phyloP scores from a whole-genome alignment of 371 early-diverging fungal species.

The Rhizomucor miehei region DNA sequence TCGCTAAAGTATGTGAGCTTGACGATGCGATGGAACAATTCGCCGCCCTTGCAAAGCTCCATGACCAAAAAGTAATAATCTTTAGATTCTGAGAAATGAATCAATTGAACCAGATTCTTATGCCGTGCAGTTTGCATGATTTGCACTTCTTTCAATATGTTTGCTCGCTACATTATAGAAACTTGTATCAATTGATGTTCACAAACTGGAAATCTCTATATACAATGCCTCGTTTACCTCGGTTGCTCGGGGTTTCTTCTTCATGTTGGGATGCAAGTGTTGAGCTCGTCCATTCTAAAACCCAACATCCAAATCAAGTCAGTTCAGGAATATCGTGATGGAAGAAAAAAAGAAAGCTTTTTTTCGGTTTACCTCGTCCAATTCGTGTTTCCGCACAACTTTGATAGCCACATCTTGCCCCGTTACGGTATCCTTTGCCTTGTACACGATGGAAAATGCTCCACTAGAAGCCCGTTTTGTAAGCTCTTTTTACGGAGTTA shows the following conservation, averaged over 20 bases:
- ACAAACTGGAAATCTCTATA: neutral
- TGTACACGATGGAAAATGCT: slow-evolving; percentile 82
- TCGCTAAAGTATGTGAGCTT: slow-evolving; percentile 81
- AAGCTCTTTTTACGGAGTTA: too few relatives aligned
- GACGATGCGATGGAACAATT: slow-evolving; percentile 84
- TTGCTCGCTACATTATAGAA: slow-evolving; percentile 53
- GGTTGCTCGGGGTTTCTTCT: slow-evolving; percentile 39
- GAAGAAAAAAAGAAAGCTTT: too few relatives aligned
- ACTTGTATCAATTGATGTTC: neutral
- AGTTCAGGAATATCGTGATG: neutral
- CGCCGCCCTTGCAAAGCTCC: slow-evolving; percentile 85
- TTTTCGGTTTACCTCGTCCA: slow-evolving; percentile 43
- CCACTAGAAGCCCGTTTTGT: slow-evolving; percentile 48
- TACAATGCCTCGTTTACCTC: slow-evolving; percentile 17
- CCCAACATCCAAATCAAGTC: neutral
- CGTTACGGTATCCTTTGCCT: slow-evolving; percentile 58
- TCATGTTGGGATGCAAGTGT: slow-evolving; percentile 42
- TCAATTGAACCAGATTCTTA: slow-evolving; percentile 75
- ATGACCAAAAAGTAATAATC: slow-evolving; percentile 76
- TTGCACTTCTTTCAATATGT: slow-evolving; percentile 83
- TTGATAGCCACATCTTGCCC: slow-evolving; percentile 78
- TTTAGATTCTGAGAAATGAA: slow-evolving; percentile 64
- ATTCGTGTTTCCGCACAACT: slow-evolving; percentile 64
- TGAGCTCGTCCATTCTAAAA: slow-evolving; percentile 21
- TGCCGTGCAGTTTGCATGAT: slow-evolving; percentile 84